Conservation (phyloP, 495 filamentous ascomycete genomes). For the Thermochaetoides thermophila region DNA sequence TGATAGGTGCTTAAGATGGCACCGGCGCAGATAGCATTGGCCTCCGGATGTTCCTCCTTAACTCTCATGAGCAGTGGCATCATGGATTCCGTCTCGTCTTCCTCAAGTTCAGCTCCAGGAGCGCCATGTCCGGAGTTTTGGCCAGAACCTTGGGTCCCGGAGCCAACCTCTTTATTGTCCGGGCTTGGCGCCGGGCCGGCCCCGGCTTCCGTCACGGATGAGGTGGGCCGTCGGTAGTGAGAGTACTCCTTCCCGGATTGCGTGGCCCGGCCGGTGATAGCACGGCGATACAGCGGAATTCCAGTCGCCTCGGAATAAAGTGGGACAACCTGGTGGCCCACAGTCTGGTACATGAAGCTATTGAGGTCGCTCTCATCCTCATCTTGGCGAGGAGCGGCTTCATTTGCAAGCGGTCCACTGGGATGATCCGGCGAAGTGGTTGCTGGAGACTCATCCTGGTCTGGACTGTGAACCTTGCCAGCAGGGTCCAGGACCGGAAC, state of each 20-base stretch:
- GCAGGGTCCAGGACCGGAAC: slow-evolving; percentile 1
- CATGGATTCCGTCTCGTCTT: slow-evolving; percentile 81
- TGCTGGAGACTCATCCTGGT: neutral
- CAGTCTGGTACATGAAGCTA: slow-evolving; percentile 99
- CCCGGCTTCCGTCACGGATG: neutral
- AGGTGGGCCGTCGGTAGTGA: slow-evolving; percentile 7
- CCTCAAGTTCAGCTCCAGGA: neutral
- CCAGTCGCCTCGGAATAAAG: slow-evolving; percentile 64
- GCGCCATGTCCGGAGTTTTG: neutral
- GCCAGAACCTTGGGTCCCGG: slow-evolving; percentile 6
- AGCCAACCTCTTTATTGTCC: neutral
- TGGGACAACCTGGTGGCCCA: slow-evolving; percentile 76
- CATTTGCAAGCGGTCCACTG: slow-evolving; percentile 8
- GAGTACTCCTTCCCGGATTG: slow-evolving; percentile 49
- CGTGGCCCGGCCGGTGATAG: slow-evolving; percentile 53
- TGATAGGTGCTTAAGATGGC: slow-evolving; percentile 94
- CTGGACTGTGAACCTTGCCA: neutral
- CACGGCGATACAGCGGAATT: slow-evolving; percentile 63
- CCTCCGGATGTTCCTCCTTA: slow-evolving; percentile 49
- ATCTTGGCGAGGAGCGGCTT: slow-evolving; percentile 4
- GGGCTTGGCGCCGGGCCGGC: slow-evolving; percentile 1
- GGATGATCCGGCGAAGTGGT: slow-evolving; percentile 1
- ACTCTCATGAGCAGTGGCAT: slow-evolving; percentile 54
- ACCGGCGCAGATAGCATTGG: slow-evolving; percentile 75
- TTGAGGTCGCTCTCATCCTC: slow-evolving; percentile 57